Evolutionary conservation across 257 asterid species (phyloP), one percentile per base, ranked within the genome.

Genomic region (Salvia splendens): DNA sequence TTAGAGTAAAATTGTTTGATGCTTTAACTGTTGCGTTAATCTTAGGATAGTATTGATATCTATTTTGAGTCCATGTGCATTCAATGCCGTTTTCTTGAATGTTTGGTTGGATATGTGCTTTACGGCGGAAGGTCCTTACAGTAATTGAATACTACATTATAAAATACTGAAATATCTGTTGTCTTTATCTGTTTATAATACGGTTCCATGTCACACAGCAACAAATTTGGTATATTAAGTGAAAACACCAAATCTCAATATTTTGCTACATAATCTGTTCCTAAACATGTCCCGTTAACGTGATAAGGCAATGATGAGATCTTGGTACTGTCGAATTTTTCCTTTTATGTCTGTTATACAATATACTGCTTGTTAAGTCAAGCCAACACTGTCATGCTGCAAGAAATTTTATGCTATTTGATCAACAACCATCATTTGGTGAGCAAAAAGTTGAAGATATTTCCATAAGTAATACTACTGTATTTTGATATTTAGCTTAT

Each of bases 401-500:
- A n/a, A 10, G 53, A 12, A 52, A 17, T 52, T 52, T 41, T 17
- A 8, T 58, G 24, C 51, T 61, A 30, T 35, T 59, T 15, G 64
- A 24, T 16, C 38, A 40, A 11, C 57, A 35, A 42, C 40, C 15
- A 33, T 52, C 24, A 32, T 53, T 52, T 4, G 54, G 12, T 17
- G 4, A 9, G 14, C 50, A 35, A 46, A 48, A 14, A 36, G 57
- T 46, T 58, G 61, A 50, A 41, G 45, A 12, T 65, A 30, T 61
- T 46, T 43, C 32, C 30, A 20, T 43, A 24, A 1, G 20, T 35
- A 33, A 58, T 38, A 17, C 20, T 1, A 17, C 20, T 17, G 20
- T 17, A 55, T 61, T 74, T 54, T 53, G 36, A 61, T 64, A 70
- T 48, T 6, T 36, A 12, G 43, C n/a, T 2, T 54, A 30, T 30